These are phyloP conservation scores for Penicillium sp. DNA, from an alignment of 2,329 filamentous ascomycete genomes.

Conservation along the genomic window DNA sequence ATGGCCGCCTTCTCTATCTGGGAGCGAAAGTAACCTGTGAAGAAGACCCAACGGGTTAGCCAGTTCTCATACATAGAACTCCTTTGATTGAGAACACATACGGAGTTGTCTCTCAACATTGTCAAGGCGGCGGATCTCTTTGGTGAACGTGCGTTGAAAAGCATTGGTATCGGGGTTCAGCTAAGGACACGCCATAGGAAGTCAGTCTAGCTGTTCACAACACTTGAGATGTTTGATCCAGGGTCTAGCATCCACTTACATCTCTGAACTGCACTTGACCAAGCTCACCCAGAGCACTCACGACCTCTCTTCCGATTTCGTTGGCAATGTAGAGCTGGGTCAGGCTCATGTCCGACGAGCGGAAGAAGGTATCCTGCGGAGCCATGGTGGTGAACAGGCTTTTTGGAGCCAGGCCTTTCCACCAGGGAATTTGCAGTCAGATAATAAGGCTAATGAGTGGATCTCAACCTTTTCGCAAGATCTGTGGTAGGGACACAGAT, in stretches of 20 bases:
- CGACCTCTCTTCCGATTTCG: slow-evolving; percentile 96
- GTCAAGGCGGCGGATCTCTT: slow-evolving; percentile 94
- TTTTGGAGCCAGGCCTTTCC: slow-evolving; percentile 22
- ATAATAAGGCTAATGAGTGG: slow-evolving; percentile 1
- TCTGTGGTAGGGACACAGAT: slow-evolving; percentile 17
- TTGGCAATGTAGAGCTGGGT: slow-evolving; percentile 99
- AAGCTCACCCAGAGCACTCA: slow-evolving; percentile 93
- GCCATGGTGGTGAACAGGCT: slow-evolving; percentile 52
- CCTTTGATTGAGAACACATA: slow-evolving; percentile 51
- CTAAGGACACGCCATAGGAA: slow-evolving; percentile 47
- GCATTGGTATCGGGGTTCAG: slow-evolving; percentile 90
- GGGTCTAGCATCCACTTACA: slow-evolving; percentile 56
- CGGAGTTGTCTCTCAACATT: slow-evolving; percentile 97
- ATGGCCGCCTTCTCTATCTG: slow-evolving; percentile 96
- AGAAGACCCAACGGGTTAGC: neutral
- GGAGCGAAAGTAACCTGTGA: slow-evolving; percentile 80
- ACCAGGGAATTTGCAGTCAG: slow-evolving; percentile 9
- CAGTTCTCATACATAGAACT: neutral
- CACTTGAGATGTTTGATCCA: neutral
- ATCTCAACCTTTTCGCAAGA: neutral
- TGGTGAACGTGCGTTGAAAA: slow-evolving; percentile 96
- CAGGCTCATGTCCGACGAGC: slow-evolving; percentile 99
- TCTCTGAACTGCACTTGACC: slow-evolving; percentile 96
- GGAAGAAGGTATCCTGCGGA: slow-evolving; percentile 90
- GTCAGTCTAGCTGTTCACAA: slow-evolving; percentile 17